Evolutionary conservation across 2,329 filamentous ascomycete genomes (phyloP).

Genomic region (Verticillium dahliae): DNA sequence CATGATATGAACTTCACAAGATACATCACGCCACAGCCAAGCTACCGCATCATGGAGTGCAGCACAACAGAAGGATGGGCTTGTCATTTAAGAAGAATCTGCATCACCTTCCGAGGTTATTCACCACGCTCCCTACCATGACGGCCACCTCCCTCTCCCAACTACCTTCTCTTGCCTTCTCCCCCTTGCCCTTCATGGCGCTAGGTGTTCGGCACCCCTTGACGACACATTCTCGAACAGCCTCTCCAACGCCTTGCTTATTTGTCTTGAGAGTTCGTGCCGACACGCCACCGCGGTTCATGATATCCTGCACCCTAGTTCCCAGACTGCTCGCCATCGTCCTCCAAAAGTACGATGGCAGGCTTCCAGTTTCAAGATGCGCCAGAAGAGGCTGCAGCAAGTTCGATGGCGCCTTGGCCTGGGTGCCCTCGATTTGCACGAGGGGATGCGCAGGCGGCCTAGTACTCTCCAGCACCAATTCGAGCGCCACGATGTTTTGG

Average conservation of each 20-base stretch:
- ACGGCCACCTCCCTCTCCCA: slow-evolving; percentile 94
- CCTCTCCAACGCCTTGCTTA: slow-evolving; percentile 65
- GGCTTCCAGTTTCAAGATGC: slow-evolving; percentile 77
- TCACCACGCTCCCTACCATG: slow-evolving; percentile 81
- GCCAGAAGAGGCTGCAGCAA: slow-evolving; percentile 68
- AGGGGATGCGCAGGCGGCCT: slow-evolving; percentile 65
- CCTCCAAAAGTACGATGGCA: slow-evolving; percentile 91
- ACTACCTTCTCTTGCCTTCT: slow-evolving; percentile 34
- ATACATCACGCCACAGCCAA: too few relatives aligned
- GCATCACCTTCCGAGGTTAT: slow-evolving; percentile 38
- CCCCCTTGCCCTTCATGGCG: slow-evolving; percentile 38
- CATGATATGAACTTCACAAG: too few relatives aligned
- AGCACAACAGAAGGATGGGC: too few relatives aligned
- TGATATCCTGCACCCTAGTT: slow-evolving; percentile 74
- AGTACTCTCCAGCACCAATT: slow-evolving; percentile 65
- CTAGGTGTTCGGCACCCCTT: slow-evolving; percentile 65
- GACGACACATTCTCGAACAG: slow-evolving; percentile 76
- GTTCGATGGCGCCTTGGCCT: slow-evolving; percentile 27
- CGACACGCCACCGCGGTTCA: slow-evolving; percentile 75
- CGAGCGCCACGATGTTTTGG: slow-evolving; percentile 85
- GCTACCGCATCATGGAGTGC: too few relatives aligned
- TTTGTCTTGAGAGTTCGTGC: slow-evolving; percentile 76
- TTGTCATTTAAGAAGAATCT: background rate
- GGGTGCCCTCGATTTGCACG: slow-evolving; percentile 28
- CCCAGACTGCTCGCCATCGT: slow-evolving; percentile 74